Percentiles rank a stretch among this genome's conserved stretches.
phyloP scores from a whole-genome alignment of 164 flowering plant species.

The Piper longum region DNA sequence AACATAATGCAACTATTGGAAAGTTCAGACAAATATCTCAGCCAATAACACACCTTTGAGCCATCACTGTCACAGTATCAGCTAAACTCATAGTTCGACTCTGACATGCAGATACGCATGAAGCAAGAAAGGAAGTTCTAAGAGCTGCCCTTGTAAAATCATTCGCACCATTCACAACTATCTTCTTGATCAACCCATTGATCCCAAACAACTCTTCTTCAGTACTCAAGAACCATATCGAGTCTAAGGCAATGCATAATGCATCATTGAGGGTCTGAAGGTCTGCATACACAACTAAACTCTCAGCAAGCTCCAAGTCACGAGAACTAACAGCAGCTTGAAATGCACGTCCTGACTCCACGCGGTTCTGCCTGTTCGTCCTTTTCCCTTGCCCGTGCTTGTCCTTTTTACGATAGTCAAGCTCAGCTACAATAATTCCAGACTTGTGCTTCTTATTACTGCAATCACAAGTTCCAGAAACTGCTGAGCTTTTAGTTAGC shows the following conservation, averaged over 20 bases:
- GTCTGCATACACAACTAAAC: slow-evolving; percentile 61
- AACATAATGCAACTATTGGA: background rate
- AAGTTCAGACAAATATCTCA: background rate
- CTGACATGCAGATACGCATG: slow-evolving; percentile 93
- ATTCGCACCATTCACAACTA: slow-evolving; percentile 66
- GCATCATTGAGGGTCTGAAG: slow-evolving; percentile 81
- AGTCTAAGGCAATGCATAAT: slow-evolving; percentile 75
- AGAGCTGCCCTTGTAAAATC: slow-evolving; percentile 93
- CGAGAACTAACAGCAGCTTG: slow-evolving; percentile 76
- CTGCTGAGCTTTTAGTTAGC: slow-evolving; percentile 21
- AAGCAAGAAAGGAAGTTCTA: slow-evolving; percentile 90
- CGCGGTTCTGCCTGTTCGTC: slow-evolving; percentile 66
- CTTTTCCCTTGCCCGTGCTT: slow-evolving; percentile 38
- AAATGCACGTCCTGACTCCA: slow-evolving; percentile 67
- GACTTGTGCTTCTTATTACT: slow-evolving; percentile 46
- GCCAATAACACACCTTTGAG: slow-evolving; percentile 44
- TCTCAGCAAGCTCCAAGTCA: slow-evolving; percentile 80
- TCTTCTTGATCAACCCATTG: slow-evolving; percentile 59
- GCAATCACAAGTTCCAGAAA: slow-evolving; percentile 27
- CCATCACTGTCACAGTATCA: slow-evolving; percentile 86
- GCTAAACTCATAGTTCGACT: slow-evolving; percentile 79
- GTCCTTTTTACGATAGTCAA: slow-evolving; percentile 35
- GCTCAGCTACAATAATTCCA: slow-evolving; percentile 25
- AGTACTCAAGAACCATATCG: slow-evolving; percentile 75
- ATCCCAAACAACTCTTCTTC: slow-evolving; percentile 55